phyloP scores from a whole-genome alignment of 495 filamentous ascomycete species.

The Cercophora newfieldiana region DNA sequence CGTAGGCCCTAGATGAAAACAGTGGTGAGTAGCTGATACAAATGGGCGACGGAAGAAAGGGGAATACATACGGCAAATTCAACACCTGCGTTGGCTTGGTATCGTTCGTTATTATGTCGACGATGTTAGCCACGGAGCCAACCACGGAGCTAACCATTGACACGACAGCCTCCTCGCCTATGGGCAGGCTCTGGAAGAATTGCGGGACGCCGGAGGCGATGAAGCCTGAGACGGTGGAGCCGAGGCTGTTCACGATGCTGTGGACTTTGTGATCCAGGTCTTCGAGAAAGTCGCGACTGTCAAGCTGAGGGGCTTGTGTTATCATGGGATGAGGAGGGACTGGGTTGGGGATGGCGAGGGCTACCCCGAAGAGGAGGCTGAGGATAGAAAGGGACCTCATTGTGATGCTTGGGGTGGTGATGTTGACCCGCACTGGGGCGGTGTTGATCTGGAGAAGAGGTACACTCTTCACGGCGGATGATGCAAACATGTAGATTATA shows the following conservation, averaged over 20 bases:
- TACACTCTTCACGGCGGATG: too few species aligned
- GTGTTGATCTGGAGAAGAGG: background rate
- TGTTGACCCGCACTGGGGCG: background rate
- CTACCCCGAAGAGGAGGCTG: background rate
- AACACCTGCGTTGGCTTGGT: constrained; percentile 68
- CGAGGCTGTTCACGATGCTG: constrained; percentile 48
- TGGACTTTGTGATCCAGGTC: constrained; percentile 35
- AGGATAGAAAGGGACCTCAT: background rate
- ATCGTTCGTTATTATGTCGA: too few species aligned
- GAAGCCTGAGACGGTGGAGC: constrained; percentile 55
- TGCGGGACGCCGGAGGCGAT: constrained; percentile 64
- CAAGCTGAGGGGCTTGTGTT: constrained; percentile 45
- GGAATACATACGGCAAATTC: constrained; percentile 59
- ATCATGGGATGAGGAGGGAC: constrained; percentile 44
- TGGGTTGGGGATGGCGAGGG: background rate
- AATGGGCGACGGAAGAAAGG: background rate
- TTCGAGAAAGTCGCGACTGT: constrained; percentile 17
- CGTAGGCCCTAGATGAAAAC: constrained; percentile 58
- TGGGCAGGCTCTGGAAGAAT: constrained; percentile 68
- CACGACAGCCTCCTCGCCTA: constrained; percentile 57
- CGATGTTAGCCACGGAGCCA: too few species aligned
- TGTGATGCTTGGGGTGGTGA: background rate
- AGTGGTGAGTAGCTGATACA: background rate
- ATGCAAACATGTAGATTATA: too few species aligned
- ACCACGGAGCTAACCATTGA: constrained; percentile 59